Evolutionary conservation across 768 basidiomycete species (phyloP).

Genomic region (Dacryopinax primogenitus): DNA sequence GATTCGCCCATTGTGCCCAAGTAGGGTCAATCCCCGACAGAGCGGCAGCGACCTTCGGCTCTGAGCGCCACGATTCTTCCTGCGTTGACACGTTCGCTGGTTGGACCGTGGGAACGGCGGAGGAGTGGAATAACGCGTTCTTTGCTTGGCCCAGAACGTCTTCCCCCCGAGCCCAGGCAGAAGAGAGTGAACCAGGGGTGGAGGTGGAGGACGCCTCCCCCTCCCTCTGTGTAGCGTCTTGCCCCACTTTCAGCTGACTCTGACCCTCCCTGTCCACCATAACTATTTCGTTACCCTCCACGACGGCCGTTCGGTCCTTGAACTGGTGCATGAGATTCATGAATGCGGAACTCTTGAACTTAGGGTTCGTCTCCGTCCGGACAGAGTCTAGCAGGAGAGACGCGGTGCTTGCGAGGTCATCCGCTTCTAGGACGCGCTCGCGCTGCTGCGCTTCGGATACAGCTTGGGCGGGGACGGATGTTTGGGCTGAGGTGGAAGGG

Average conservation of each 20-base stretch:
- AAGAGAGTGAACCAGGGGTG: slow-evolving; percentile 11
- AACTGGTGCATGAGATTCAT: slow-evolving; percentile 75
- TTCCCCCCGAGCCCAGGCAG: slow-evolving; percentile 17
- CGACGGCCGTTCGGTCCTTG: slow-evolving; percentile 61
- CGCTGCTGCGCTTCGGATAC: slow-evolving; percentile 11
- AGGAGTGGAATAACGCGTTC: background rate
- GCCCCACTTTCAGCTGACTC: slow-evolving; percentile 19
- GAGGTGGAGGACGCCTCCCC: slow-evolving; percentile 1
- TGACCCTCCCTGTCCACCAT: slow-evolving; percentile 9
- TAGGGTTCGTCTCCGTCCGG: slow-evolving; percentile 60
- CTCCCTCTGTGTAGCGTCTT: slow-evolving; percentile 22
- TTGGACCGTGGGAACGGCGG: background rate
- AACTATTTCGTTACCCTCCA: slow-evolving; percentile 70
- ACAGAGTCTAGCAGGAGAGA: slow-evolving; percentile 66
- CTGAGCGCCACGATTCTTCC: slow-evolving; percentile 3
- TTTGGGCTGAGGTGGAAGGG: background rate
- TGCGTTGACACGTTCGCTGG: slow-evolving; percentile 14
- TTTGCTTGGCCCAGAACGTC: slow-evolving; percentile 18
- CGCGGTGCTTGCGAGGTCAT: slow-evolving; percentile 71
- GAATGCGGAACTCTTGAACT: slow-evolving; percentile 76
- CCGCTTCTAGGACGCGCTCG: slow-evolving; percentile 31
- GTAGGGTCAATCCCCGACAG: background rate
- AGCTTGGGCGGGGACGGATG: background rate
- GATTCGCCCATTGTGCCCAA: background rate
- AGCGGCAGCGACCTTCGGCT: slow-evolving; percentile 7